Evolutionary conservation across 2,329 filamentous ascomycete genomes (phyloP), one percentile per base, ranked within the genome.

Genomic region (Fusarium coffeatum): DNA sequence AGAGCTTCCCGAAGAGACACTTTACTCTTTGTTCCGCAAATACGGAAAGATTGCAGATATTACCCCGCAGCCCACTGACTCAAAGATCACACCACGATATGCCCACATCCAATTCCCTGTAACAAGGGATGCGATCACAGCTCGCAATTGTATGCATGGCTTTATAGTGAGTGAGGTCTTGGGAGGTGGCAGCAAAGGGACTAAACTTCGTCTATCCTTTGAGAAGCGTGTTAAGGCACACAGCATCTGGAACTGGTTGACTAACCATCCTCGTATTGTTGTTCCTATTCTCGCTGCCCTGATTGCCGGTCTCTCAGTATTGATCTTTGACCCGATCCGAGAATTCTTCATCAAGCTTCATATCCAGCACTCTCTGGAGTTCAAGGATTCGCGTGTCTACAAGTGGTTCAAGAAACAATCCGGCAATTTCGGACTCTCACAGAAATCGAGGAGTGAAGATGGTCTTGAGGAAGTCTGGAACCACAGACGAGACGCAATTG

Each of bases 31-130:
- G 47, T 97, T 98, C 77, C 89, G 96, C 40, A 89, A 88, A 49
- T 99, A 97, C 79, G 96, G 96, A 25, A 97, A 97, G 78, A 89
- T 99, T 53, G 86, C 89, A 25, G 93, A 98, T 72, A 98, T 99
- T 62, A 85, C 88, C 4, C 87, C 90, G 2, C 93, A 98, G 76
- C 88, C 93, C 1, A 89, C 91, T 5, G 94, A 97, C 75, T 97
- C 94, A 13, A 98, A 98, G 79, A 84, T 93, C 3, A 76, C 92
- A 5, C 95, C 96, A 0, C 90, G 90, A 73, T 97, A 89, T 78
- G 94, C 94, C 1, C 88, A 89, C 55, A 80, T 98, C 23, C 92
- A 94, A 75, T 98, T 96, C 74, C 84, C 88, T 2, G 85, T 87
- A 10, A 85, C 92, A 16, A 87, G 92, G 37, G 91, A 92, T 74